A percentile compares a stretch with the other conserved stretches of the same genome.
Evolutionary conservation across 2,329 filamentous ascomycete genomes (phyloP).

Genomic region (Geosmithia morbida): DNA sequence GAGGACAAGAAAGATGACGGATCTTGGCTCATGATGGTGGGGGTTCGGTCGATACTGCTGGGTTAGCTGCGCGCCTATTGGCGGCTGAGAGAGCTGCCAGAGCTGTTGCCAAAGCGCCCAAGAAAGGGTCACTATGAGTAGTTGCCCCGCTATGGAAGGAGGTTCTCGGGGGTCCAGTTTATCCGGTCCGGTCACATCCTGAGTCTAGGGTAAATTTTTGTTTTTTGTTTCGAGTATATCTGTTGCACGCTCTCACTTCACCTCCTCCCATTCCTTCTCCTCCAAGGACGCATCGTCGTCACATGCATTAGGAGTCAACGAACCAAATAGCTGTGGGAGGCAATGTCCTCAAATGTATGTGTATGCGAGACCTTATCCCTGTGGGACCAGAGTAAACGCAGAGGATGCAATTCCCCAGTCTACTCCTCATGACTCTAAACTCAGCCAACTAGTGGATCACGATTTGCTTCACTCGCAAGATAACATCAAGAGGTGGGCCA

Average conservation of each 20-base stretch:
- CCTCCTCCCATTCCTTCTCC: too few species aligned
- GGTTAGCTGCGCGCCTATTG: background rate
- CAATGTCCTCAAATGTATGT: too few species aligned
- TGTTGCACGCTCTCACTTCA: background rate
- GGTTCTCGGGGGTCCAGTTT: background rate
- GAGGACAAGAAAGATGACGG: background rate
- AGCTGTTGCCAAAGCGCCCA: background rate
- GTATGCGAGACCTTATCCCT: too few species aligned
- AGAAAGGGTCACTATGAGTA: background rate
- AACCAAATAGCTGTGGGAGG: too few species aligned
- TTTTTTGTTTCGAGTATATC: background rate
- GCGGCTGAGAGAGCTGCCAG: background rate
- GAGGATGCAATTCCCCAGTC: too few species aligned
- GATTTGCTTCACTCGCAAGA: background rate
- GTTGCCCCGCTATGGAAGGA: background rate
- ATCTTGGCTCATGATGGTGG: background rate
- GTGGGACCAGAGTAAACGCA: too few species aligned
- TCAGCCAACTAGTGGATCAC: background rate
- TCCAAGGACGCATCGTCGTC: too few species aligned
- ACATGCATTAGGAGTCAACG: too few species aligned
- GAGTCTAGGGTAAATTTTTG: background rate
- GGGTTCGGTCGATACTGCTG: background rate
- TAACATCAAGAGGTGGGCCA: background rate
- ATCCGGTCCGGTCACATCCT: background rate
- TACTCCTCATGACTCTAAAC: too few species aligned